Conservation (phyloP, 2,329 filamentous ascomycete genomes). For the Hypomyces rosellus region DNA sequence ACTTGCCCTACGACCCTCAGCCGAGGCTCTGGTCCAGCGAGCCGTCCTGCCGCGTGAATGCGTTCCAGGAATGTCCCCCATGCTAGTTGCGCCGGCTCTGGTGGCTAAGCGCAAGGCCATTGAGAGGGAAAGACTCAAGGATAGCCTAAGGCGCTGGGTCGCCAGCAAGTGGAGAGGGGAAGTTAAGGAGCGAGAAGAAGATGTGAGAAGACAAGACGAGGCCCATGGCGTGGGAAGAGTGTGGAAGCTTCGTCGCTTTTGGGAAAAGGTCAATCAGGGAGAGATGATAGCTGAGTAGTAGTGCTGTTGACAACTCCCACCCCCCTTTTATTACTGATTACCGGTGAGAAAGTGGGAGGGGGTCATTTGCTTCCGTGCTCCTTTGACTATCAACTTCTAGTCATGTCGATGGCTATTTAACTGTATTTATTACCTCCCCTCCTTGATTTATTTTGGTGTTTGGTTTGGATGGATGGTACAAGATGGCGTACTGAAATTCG, state of each 20-base stretch:
- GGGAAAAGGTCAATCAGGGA: slow-evolving; percentile 53
- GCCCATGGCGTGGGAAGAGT: slow-evolving; percentile 49
- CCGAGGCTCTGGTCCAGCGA: slow-evolving; percentile 54
- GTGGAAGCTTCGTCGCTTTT: slow-evolving; percentile 57
- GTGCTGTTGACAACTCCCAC: not conserved
- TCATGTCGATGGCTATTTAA: not conserved
- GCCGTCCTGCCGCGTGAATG: slow-evolving; percentile 62
- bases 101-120: slow-evolving; percentile 57
- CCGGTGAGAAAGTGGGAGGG: no score
- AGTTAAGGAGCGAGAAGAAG: slow-evolving; percentile 44
- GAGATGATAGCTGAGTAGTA: slow-evolving; percentile 18
- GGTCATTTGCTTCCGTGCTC: not conserved
- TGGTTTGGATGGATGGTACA: no score
- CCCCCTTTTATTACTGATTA: not conserved
- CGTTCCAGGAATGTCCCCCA: slow-evolving; percentile 38
- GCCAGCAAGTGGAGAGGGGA: slow-evolving; percentile 51
- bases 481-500: no score
- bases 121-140: slow-evolving; percentile 62
- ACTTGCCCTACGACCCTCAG: slow-evolving; percentile 53
- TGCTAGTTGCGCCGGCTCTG: slow-evolving; percentile 50
- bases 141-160: slow-evolving; percentile 59
- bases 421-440: no score
- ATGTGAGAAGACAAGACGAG: slow-evolving; percentile 43
- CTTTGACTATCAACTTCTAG: not conserved
- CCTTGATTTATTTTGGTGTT: no score